Percentiles rank a stretch among this genome's conserved stretches.
phyloP scores from a whole-genome alignment of 2,329 filamentous ascomycete genomes.

The Neonectria punicea region DNA sequence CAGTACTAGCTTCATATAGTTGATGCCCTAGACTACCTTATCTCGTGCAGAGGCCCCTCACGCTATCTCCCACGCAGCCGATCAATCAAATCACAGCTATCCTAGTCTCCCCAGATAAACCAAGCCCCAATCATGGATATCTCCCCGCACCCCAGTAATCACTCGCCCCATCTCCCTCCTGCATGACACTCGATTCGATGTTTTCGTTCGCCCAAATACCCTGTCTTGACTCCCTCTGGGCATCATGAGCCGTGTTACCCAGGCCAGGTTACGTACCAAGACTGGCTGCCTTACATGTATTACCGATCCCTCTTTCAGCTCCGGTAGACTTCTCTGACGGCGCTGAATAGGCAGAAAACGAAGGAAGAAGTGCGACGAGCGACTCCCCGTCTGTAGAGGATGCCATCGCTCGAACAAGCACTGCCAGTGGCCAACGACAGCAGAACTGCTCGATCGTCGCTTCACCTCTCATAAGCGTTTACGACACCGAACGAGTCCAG shows the following conservation, averaged over 20 bases:
- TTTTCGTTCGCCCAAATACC: not conserved
- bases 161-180: not conserved
- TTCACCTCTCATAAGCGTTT: constrained; percentile 21
- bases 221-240: not conserved
- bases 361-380: constrained; percentile 35
- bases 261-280: constrained; percentile 28
- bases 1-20: not conserved
- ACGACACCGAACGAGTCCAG: constrained; percentile 3
- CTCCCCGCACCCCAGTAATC: not conserved
- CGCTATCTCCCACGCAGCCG: constrained; percentile 1
- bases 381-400: constrained; percentile 18
- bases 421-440: constrained; percentile 29
- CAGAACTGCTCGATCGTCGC: constrained; percentile 31
- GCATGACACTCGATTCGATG: not conserved
- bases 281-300: constrained; percentile 35
- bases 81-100: not conserved
- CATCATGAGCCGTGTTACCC: constrained; percentile 1
- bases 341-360: constrained; percentile 25
- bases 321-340: not conserved
- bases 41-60: not conserved
- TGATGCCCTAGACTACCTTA: constrained; percentile 8
- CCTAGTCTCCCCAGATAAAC: not conserved
- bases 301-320: too few relatives aligned
- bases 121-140: not conserved
- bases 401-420: constrained; percentile 13